phyloP scores from a whole-genome alignment of 495 filamentous ascomycete species.

The Penicillium crystallinum region DNA sequence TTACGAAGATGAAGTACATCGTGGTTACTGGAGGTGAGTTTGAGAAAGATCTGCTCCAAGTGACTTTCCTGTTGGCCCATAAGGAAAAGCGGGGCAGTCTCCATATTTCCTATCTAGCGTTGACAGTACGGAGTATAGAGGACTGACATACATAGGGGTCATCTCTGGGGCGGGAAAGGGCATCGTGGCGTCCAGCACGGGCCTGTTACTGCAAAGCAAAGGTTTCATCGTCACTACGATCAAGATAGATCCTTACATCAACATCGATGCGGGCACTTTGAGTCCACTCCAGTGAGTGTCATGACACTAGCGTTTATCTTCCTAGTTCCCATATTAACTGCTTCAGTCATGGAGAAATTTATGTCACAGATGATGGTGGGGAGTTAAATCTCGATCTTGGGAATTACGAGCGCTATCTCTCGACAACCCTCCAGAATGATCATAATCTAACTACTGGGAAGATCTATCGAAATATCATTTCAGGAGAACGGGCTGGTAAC shows the following conservation, averaged over 20 bases:
- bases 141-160: conserved; percentile 44
- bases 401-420: conserved; percentile 87
- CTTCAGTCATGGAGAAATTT: conserved; percentile 60
- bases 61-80: neutral
- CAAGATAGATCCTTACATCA: conserved; percentile 57
- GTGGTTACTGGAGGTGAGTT: neutral
- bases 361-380: conserved; percentile 66
- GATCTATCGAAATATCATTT: conserved; percentile 79
- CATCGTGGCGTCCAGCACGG: conserved; percentile 56
- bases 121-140: neutral
- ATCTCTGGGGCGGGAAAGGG: conserved; percentile 77
- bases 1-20: neutral
- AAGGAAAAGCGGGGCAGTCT: neutral
- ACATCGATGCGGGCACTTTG: conserved; percentile 70
- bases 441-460: conserved; percentile 96
- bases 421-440: conserved; percentile 66
- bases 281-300: conserved; percentile 63
- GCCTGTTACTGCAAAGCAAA: conserved; percentile 70
- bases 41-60: neutral
- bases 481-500: conserved; percentile 65
- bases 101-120: neutral
- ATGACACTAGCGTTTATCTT: neutral
- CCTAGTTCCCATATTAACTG: neutral
- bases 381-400: conserved; percentile 87
- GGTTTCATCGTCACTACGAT: conserved; percentile 57